A percentile compares a stretch with the other conserved stretches of the same genome.
phyloP scores from a whole-genome alignment of 768 basidiomycete genomes.

The Lentinula sp. region DNA sequence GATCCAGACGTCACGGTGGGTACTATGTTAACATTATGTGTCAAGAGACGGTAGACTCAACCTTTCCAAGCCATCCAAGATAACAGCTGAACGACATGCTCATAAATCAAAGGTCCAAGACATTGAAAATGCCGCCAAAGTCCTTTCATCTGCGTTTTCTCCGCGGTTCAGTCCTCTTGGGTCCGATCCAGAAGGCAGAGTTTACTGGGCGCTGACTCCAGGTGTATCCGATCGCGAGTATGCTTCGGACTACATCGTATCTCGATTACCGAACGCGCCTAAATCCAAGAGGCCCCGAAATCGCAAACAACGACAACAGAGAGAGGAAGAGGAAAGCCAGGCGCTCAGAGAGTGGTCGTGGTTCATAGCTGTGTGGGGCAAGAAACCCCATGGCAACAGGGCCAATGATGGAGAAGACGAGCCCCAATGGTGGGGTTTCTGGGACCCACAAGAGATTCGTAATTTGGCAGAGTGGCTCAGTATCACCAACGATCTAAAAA shows the following conservation, averaged over 20 bases:
- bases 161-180: conserved; percentile 62
- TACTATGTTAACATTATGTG: background rate
- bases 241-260: conserved; percentile 30
- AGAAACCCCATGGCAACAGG: conserved; percentile 30
- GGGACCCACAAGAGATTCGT: conserved; percentile 55
- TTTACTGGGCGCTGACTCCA: conserved; percentile 64
- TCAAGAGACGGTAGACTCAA: background rate
- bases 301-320: conserved; percentile 31
- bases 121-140: conserved; percentile 51
- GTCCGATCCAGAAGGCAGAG: conserved; percentile 58
- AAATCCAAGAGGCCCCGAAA: conserved; percentile 27
- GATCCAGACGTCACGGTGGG: conserved; percentile 20
- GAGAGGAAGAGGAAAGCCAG: conserved; percentile 43
- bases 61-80: conserved; percentile 14
- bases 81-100: conserved; percentile 34
- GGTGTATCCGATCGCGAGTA: conserved; percentile 51
- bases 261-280: conserved; percentile 6
- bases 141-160: conserved; percentile 37
- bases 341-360: conserved; percentile 62
- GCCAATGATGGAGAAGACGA: conserved; percentile 20
- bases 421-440: conserved; percentile 71
- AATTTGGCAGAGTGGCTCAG: conserved; percentile 64
- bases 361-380: conserved; percentile 76
- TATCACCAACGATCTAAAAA: conserved; percentile 19
- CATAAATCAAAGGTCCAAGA: conserved; percentile 46